phyloP scores from a whole-genome alignment of 2,329 filamentous ascomycete genomes.

The Nothophaeocryptopus gaeumannii region DNA sequence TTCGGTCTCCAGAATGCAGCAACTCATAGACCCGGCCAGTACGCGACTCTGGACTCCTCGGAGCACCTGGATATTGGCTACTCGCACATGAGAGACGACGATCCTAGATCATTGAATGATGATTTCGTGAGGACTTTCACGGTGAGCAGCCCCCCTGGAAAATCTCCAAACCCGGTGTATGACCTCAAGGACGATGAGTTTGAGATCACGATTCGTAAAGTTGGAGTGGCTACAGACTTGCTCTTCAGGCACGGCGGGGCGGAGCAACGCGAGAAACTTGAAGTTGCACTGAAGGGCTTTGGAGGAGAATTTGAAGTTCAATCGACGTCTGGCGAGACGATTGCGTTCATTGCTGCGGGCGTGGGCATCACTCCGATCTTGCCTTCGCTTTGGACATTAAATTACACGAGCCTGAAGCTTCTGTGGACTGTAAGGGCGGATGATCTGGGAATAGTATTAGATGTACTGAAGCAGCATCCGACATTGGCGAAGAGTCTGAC shows the following conservation, averaged over 20 bases:
- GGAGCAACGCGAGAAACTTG: conserved; percentile 43
- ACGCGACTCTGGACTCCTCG: conserved; percentile 72
- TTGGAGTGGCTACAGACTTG: conserved; percentile 66
- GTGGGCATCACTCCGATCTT: conserved; percentile 81
- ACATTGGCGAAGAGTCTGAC: conserved; percentile 53
- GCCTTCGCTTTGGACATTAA: conserved; percentile 43
- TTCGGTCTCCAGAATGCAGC: conserved; percentile 49
- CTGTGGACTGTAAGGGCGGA: conserved; percentile 65
- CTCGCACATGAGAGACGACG: conserved; percentile 77
- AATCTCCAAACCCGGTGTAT: conserved; percentile 26
- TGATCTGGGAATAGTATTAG: conserved; percentile 62
- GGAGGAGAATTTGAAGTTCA: conserved; percentile 60
- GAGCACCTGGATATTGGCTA: conserved; percentile 70
- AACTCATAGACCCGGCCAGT: conserved; percentile 67
- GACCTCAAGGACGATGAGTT: conserved; percentile 49
- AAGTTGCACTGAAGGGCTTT: conserved; percentile 69
- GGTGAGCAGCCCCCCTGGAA: conserved; percentile 59
- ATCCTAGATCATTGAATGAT: conserved; percentile 77
- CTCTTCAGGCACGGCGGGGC: conserved; percentile 50
- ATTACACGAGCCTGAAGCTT: conserved; percentile 50
- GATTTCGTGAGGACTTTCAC: conserved; percentile 84
- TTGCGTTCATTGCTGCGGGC: conserved; percentile 69
- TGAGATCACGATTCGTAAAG: conserved; percentile 68
- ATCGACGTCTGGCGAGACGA: conserved; percentile 38
- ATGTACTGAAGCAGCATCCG: conserved; percentile 55